Percentiles rank a stretch among this genome's conserved stretches.
Evolutionary conservation across 208 protist species (phyloP).

Genomic region (Angomonas ambiguus): DNA sequence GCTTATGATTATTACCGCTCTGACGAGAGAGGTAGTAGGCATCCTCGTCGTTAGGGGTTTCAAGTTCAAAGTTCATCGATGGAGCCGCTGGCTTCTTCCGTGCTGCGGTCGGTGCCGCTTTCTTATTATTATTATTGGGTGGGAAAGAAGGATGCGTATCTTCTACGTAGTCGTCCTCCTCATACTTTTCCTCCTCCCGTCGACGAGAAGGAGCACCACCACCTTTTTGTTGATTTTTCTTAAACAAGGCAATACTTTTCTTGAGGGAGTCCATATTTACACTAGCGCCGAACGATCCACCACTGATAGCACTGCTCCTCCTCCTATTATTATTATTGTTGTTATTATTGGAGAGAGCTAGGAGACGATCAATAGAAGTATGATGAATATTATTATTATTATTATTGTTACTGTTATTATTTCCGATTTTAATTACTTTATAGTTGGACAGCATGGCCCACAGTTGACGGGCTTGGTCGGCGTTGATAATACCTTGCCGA

Average conservation of each 20-base stretch:
- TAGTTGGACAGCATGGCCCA: conserved; percentile 86
- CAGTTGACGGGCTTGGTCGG: conserved; percentile 76
- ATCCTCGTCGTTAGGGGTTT: not conserved
- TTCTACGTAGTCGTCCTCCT: not conserved
- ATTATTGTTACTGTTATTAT: conserved; percentile 1
- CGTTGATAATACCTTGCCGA: conserved; percentile 71
- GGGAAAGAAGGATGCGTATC: not conserved
- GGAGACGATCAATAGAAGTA: conserved; percentile 27
- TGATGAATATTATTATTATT: not conserved
- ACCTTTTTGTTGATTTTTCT: not conserved
- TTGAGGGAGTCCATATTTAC: not conserved
- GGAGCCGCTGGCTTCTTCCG: too few species aligned
- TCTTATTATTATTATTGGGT: conserved; percentile 8
- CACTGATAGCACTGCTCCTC: not conserved
- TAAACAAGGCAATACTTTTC: conserved; percentile 8
- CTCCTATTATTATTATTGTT: conserved; percentile 12
- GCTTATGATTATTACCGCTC: not conserved
- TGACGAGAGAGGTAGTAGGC: not conserved
- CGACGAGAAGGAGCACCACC: not conserved
- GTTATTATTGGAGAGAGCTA: conserved; percentile 26
- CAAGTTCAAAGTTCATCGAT: not conserved
- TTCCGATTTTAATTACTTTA: conserved; percentile 35
- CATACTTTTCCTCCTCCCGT: not conserved
- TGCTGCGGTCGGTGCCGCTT: too few species aligned
- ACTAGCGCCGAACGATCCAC: not conserved